phyloP scores from a whole-genome alignment of 2,329 filamentous ascomycete genomes.

The Phaeophleospora eucalypticola region DNA sequence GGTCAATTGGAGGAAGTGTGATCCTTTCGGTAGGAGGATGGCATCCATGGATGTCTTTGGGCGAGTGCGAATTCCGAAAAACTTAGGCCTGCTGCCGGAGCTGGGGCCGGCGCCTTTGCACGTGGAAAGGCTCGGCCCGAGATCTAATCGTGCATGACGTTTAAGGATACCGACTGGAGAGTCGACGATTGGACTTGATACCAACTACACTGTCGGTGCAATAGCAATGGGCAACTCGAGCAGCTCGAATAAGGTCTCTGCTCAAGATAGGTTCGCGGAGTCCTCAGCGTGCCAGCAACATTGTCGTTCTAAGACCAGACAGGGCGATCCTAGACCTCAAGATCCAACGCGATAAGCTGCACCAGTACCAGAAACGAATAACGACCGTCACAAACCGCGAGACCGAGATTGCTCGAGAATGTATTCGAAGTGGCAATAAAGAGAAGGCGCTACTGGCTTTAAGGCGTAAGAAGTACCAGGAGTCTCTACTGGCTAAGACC shows the following conservation, averaged over 20 bases:
- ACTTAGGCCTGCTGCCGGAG: no score
- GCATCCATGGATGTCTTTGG: no score
- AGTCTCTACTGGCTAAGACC: slow-evolving; percentile 80
- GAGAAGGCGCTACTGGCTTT: slow-evolving; percentile 78
- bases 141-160: slow-evolving; percentile 8
- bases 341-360: slow-evolving; percentile 92
- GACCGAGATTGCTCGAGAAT: slow-evolving; percentile 77
- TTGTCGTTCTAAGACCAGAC: slow-evolving; percentile 5
- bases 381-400: slow-evolving; percentile 80
- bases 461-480: slow-evolving; percentile 94
- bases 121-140: slow-evolving; percentile 7
- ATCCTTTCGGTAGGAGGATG: no score
- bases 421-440: slow-evolving; percentile 76
- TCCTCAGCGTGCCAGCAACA: not conserved
- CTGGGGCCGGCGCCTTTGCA: no score
- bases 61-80: no score
- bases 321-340: slow-evolving; percentile 98
- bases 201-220: no score
- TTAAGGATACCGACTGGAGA: not conserved
- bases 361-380: slow-evolving; percentile 92
- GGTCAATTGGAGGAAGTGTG: no score
- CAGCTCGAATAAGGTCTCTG: slow-evolving; percentile 61
- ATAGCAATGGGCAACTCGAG: slow-evolving; percentile 59
- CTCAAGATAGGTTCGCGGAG: slow-evolving; percentile 79
- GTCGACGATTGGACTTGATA: no score